phyloP scores from a whole-genome alignment of 176 grass and related monocot genomes.

The Guadua angustifolia region DNA sequence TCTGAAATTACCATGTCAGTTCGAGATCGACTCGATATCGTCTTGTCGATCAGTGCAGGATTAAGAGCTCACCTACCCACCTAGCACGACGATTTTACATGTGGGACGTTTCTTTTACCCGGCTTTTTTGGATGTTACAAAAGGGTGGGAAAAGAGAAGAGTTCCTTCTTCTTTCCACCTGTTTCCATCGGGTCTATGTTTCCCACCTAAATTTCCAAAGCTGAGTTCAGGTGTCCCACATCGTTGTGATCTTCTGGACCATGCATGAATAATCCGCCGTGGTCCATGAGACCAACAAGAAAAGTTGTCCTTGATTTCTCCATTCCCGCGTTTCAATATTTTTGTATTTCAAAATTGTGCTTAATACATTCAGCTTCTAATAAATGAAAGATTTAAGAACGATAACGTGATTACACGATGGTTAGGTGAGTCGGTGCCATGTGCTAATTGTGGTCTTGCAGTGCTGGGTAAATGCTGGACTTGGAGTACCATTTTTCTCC shows the following conservation, averaged over 20 bases:
- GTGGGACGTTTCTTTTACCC: neutral
- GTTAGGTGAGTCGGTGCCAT: slow-evolving; percentile 35
- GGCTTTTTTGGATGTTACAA: neutral
- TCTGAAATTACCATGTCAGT: no score
- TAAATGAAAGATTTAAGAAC: neutral
- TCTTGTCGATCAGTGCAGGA: neutral
- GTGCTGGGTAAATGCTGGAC: neutral
- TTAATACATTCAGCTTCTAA: neutral
- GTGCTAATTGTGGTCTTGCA: slow-evolving; percentile 7
- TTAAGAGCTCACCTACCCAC: neutral
- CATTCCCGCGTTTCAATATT: neutral
- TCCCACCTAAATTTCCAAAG: slow-evolving; percentile 3
- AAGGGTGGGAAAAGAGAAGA: neutral
- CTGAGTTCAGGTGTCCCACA: neutral
- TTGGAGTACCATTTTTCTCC: neutral
- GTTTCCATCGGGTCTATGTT: neutral
- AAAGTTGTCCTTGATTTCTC: slow-evolving; percentile 17
- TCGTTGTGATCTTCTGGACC: neutral
- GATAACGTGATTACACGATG: neutral
- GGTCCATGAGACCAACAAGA: slow-evolving; percentile 17
- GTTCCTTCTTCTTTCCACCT: neutral
- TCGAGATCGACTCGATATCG: neutral
- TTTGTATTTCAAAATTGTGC: neutral
- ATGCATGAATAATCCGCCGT: slow-evolving; percentile 29
- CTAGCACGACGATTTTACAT: neutral